phyloP scores from a whole-genome alignment of 1,139 yeast species.

The Williopsis jadinii region DNA sequence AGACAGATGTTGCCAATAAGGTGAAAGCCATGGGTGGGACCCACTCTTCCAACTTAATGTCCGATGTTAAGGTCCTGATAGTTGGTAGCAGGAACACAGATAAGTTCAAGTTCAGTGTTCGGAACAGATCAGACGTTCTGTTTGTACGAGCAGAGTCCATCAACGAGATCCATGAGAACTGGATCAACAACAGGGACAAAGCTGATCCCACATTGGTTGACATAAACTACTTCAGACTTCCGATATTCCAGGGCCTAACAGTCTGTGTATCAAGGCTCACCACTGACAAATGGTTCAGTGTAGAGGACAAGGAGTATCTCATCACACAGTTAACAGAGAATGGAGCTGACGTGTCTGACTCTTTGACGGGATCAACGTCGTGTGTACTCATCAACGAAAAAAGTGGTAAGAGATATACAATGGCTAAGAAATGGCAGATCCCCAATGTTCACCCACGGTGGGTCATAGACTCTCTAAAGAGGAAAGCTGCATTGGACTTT shows the following conservation, averaged over 20 bases:
- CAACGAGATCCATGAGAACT: constrained; percentile 36
- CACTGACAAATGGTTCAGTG: constrained; percentile 21
- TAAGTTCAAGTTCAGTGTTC: constrained; percentile 60
- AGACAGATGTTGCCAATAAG: constrained; percentile 27
- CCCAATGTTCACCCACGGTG: constrained; percentile 72
- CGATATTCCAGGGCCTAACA: constrained; percentile 40
- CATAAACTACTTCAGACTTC: constrained; percentile 22
- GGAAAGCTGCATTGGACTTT: constrained; percentile 53
- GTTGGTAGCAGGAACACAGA: constrained; percentile 58
- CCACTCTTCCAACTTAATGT: constrained; percentile 53
- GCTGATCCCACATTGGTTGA: constrained; percentile 22
- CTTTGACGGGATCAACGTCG: constrained; percentile 44
- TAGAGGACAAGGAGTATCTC: constrained; percentile 27
- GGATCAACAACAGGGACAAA: constrained; percentile 46
- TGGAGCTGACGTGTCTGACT: constrained; percentile 57
- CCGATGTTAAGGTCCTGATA: constrained; percentile 57
- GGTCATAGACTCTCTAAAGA: constrained; percentile 54
- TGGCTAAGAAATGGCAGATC: constrained; percentile 61
- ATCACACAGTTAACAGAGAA: constrained; percentile 33
- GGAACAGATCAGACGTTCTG: constrained; percentile 50
- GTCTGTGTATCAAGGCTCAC: constrained; percentile 49
- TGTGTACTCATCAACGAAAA: constrained; percentile 48
- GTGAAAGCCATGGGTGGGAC: constrained; percentile 58
- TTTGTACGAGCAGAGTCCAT: constrained; percentile 47
- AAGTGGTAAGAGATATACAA: constrained; percentile 54